Evolutionary conservation across 1,139 yeast genomes (phyloP), one percentile per base, ranked within the genome.

Genomic region (Kodamaea anthophila): DNA sequence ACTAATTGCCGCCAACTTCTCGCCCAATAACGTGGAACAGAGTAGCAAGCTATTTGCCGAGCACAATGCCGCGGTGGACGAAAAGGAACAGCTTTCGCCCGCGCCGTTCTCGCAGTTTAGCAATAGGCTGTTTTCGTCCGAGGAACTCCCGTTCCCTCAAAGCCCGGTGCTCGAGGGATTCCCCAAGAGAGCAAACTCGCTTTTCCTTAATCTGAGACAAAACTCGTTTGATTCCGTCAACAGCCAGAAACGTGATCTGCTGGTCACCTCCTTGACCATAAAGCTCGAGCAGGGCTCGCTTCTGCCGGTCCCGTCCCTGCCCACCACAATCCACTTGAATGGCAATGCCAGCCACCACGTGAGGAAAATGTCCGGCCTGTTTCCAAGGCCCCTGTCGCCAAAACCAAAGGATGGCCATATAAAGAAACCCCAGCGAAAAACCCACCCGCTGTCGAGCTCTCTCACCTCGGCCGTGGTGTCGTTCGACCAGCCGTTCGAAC

Each of bases 1-100:
- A 2, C 37, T 50, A 10, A 58, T 64, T 13, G 70, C 70, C 14
- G 68, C 70, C 5, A 56, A 50, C 29, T 49, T 51, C 30, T 27
- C 42, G 5, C 38, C 41, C 7, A 37, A 42, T 9, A 53, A 58
- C 24, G 35, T 58, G 15, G 46, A 48, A 11, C 28, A 36, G 9
- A 57, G 59, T 10, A 43, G 58, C 9, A 46, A 43, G 29, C 39
- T 53, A 23, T 63, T 63, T 48, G 65, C 66, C 6, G 49, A 51
- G 9, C 66, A 61, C 41, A 55, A 51, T 28, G 26, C 30, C 11
- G 14, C 13, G 15, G 23, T 23, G 2, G 31, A 29, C 4, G 24
- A 23, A 8, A n/a, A 14, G 4, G 18, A 21, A 19, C 28, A 21
- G 15, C 32, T 32, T 10, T 33, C 39, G 22, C 40, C 35, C 7